A percentile compares a stretch with the other conserved stretches of the same genome.
phyloP scores from a whole-genome alignment of 208 protist genomes.

The Trypanosoma rangeli region DNA sequence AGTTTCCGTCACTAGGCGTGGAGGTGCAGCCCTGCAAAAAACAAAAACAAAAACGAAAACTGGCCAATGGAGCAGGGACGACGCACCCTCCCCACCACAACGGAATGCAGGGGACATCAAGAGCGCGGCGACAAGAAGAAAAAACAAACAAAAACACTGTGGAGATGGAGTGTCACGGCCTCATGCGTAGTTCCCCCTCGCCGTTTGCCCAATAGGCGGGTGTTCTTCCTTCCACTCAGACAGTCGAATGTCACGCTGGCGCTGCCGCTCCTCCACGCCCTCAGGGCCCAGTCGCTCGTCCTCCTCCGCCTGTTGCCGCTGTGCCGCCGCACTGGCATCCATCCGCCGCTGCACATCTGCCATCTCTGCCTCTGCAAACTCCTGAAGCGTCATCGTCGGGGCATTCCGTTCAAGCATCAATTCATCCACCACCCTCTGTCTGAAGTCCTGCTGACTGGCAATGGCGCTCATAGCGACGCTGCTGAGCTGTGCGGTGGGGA shows the following conservation, averaged over 20 bases:
- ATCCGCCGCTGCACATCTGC: constrained; percentile 76
- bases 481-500: constrained; percentile 3
- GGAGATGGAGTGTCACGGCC: not conserved
- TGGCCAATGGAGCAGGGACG: not conserved
- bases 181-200: constrained; percentile 88
- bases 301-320: constrained; percentile 63
- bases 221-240: constrained; percentile 87
- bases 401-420: constrained; percentile 82
- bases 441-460: constrained; percentile 46
- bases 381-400: constrained; percentile 85
- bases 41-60: not conserved
- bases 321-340: constrained; percentile 39
- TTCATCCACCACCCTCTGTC: constrained; percentile 69
- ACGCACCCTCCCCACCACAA: not conserved
- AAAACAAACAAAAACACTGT: constrained; percentile 12
- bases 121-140: constrained; percentile 1
- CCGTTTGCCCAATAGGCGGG: constrained; percentile 69
- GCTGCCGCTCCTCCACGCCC: constrained; percentile 84
- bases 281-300: constrained; percentile 75
- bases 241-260: constrained; percentile 74
- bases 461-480: constrained; percentile 33
- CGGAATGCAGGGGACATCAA: too few relatives aligned
- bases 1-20: not conserved
- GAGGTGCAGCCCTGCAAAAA: not conserved
- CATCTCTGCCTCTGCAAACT: constrained; percentile 87